These are phyloP conservation scores for Vanilla planifolia DNA, from an alignment of 106 monocot species.

Conservation along the genomic window DNA sequence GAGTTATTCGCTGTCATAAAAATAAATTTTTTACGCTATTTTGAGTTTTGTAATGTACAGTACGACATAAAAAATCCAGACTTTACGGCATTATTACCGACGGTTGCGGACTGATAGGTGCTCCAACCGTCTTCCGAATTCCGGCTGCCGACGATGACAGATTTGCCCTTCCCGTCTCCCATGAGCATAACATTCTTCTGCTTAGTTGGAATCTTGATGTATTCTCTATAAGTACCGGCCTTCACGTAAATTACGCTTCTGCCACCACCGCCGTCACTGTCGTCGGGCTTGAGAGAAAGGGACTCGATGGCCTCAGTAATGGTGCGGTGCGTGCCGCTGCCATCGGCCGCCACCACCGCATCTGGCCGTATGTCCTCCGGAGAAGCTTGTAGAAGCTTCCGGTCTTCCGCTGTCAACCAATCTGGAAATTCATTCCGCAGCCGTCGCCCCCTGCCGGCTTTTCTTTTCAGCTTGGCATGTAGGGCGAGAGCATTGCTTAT, in stretches of 20 bases:
- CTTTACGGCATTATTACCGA: constrained; percentile 68
- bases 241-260: constrained; percentile 68
- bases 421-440: constrained; percentile 23
- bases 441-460: constrained; percentile 1
- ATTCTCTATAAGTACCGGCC: constrained; percentile 65
- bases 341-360: constrained; percentile 72
- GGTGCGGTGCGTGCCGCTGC: constrained; percentile 50
- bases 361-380: constrained; percentile 32
- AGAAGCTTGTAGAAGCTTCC: constrained; percentile 54
- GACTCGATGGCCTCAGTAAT: constrained; percentile 60
- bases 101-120: constrained; percentile 73
- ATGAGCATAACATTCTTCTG: constrained; percentile 79
- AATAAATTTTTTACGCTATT: too few relatives aligned
- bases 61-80: too few relatives aligned
- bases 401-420: constrained; percentile 51
- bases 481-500: constrained; percentile 70
- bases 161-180: constrained; percentile 75
- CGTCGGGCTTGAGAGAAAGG: constrained; percentile 13
- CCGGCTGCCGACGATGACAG: constrained; percentile 44
- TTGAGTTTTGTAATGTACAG: too few relatives aligned
- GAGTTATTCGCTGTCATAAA: too few relatives aligned
- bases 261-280: constrained; percentile 25
- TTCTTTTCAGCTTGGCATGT: neutral
- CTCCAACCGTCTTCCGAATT: constrained; percentile 37
- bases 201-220: constrained; percentile 42